phyloP scores from a whole-genome alignment of 2,329 filamentous ascomycete species.

The Talaromyces funiculosus region DNA sequence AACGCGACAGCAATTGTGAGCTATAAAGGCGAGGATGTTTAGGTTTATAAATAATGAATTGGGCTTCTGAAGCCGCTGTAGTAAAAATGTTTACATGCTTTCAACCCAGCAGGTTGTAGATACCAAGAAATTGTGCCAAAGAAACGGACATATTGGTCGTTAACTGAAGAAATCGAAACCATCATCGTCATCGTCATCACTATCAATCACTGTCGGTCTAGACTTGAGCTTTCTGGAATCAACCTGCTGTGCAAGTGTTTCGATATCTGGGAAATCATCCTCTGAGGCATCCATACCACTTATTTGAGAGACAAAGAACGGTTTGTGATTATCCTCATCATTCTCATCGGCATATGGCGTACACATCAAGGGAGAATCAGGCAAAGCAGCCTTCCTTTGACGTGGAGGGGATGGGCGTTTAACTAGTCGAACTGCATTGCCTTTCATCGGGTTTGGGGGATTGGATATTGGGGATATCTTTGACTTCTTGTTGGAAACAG shows the following conservation, averaged over 20 bases:
- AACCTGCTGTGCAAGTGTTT: slow-evolving; percentile 19
- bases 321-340: slow-evolving; percentile 10
- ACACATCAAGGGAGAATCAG: slow-evolving; percentile 17
- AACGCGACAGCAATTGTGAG: neutral
- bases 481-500: neutral
- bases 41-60: neutral
- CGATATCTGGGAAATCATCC: slow-evolving; percentile 25
- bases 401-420: neutral
- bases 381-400: neutral
- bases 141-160: neutral
- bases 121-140: neutral
- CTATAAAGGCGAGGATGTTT: no score
- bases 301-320: slow-evolving; percentile 19
- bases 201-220: slow-evolving; percentile 16
- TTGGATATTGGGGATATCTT: neutral
- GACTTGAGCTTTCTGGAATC: slow-evolving; percentile 15
- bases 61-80: neutral
- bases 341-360: slow-evolving; percentile 10
- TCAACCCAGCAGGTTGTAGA: neutral
- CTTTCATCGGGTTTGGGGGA: neutral
- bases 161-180: slow-evolving; percentile 18
- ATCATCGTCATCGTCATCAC: slow-evolving; percentile 24
- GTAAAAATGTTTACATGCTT: neutral
- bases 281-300: slow-evolving; percentile 21
- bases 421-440: neutral